Evolutionary conservation across 1,284 basidiomycete species (phyloP), one percentile per base, ranked within the genome.

Genomic region (Ceratobasidium theobromae): DNA sequence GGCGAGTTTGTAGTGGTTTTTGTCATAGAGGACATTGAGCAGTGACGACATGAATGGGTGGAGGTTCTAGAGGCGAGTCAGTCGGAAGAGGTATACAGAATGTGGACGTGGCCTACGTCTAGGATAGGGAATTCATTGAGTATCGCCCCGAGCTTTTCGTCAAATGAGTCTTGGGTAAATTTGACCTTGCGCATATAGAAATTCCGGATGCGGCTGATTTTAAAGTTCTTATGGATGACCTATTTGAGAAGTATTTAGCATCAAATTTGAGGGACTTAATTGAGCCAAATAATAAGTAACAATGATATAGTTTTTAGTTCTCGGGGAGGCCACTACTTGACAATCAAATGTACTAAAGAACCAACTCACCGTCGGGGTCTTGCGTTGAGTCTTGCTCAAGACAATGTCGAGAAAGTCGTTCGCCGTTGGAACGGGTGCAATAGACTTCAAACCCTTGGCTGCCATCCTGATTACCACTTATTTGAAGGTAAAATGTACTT

Each of bases 141-240:
- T 74, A 99, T 99, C 35, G 88, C 89, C 67, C 89, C 88, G 35
- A 99, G 85, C 77, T 98, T 98, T 79, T 99, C 96, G 72, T 96
- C 95, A 72, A 99, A 98, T 14, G 92, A 85, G 76, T 98, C 95
- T 77, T 98, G 95, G 1, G 95, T 97, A 78, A 98, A 99, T 80
- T 98, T 99, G 79, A 99, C 95, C 79, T 98, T 99, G 76, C 95
- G 88, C 96, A 98, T 98, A 79, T 99, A 98, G 77, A 98, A 91
- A 72, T 91, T 88, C 67, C 93, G 85, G 76, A 95, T 95, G 65
- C 94, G 87, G 70, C 91, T 93, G 77, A 99, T 99, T 82, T 99
- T 98, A 83, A 97, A 98, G 82, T 98, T 98, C 82, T 95, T 95
- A 78, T 96, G 94, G 74, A 97, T 96, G 72, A 93, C 89, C 89